phyloP scores from a whole-genome alignment of 441 rosid species.

The Brassica balearica region DNA sequence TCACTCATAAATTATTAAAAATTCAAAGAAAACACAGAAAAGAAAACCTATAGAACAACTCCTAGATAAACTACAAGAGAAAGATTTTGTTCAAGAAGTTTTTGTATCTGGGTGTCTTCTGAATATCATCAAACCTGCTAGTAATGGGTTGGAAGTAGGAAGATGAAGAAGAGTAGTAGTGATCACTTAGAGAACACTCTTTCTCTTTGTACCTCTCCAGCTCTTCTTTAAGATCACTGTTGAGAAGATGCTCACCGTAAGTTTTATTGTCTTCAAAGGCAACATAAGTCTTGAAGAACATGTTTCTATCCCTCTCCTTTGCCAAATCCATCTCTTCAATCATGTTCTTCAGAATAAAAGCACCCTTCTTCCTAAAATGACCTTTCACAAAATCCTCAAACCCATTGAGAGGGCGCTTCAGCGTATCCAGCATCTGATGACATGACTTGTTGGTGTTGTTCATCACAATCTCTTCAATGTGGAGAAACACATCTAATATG shows the following conservation, averaged over 20 bases:
- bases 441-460: slow-evolving; percentile 26
- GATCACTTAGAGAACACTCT: slow-evolving; percentile 18
- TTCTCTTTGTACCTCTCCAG: slow-evolving; percentile 18
- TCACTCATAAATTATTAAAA: background rate
- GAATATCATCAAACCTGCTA: slow-evolving; percentile 21
- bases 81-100: slow-evolving; percentile 18
- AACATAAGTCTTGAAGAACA: slow-evolving; percentile 36
- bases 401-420: slow-evolving; percentile 26
- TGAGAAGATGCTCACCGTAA: slow-evolving; percentile 40
- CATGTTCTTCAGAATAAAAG: slow-evolving; percentile 29
- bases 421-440: slow-evolving; percentile 35
- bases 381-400: slow-evolving; percentile 41
- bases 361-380: slow-evolving; percentile 31
- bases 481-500: slow-evolving; percentile 36
- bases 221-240: slow-evolving; percentile 28
- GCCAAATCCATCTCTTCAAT: slow-evolving; percentile 35
- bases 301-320: slow-evolving; percentile 27
- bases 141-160: slow-evolving; percentile 15
- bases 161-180: slow-evolving; percentile 16
- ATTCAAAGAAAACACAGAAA: background rate
- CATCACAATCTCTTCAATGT: slow-evolving; percentile 40
- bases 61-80: background rate
- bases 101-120: slow-evolving; percentile 10
- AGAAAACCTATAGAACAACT: background rate
- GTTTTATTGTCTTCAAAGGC: slow-evolving; percentile 36